phyloP scores from a whole-genome alignment of 768 basidiomycete species.

The Pholiota molesta region DNA sequence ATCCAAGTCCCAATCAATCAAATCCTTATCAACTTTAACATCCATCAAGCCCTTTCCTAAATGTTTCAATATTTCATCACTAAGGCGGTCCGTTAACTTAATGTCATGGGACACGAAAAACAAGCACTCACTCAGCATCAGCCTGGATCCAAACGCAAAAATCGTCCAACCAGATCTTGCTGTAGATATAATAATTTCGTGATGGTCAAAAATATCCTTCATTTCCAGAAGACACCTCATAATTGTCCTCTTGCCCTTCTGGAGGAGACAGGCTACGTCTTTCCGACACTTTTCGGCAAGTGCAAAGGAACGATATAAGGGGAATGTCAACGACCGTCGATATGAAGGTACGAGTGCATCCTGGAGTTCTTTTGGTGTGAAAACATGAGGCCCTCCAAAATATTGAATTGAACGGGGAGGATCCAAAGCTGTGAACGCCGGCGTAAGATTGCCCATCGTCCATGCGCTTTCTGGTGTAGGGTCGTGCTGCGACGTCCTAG shows the following conservation, averaged over 20 bases:
- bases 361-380: slow-evolving; percentile 49
- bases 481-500: slow-evolving; percentile 75
- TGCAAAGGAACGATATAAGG: slow-evolving; percentile 77
- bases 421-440: slow-evolving; percentile 84
- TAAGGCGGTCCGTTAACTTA: slow-evolving; percentile 27
- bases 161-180: slow-evolving; percentile 86
- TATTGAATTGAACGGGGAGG: slow-evolving; percentile 52
- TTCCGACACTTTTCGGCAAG: slow-evolving; percentile 68
- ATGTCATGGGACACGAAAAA: slow-evolving; percentile 2
- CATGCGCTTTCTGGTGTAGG: slow-evolving; percentile 89
- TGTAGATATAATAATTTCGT: slow-evolving; percentile 91
- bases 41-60: slow-evolving; percentile 47
- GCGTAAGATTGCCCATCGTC: slow-evolving; percentile 75
- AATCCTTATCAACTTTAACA: slow-evolving; percentile 50
- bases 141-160: slow-evolving; percentile 81
- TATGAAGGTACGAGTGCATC: slow-evolving; percentile 64
- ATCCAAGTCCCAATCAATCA: slow-evolving; percentile 73
- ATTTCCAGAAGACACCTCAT: slow-evolving; percentile 70
- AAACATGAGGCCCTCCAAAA: slow-evolving; percentile 24
- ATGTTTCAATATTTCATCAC: slow-evolving; percentile 55
- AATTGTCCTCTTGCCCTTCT: slow-evolving; percentile 62
- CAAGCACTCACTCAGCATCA: slow-evolving; percentile 60
- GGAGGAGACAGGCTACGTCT: slow-evolving; percentile 64
- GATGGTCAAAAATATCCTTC: slow-evolving; percentile 76
- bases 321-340: slow-evolving; percentile 75